Evolutionary conservation across 2,329 filamentous ascomycete genomes (phyloP).

Genomic region (Aureobasidium sp.): DNA sequence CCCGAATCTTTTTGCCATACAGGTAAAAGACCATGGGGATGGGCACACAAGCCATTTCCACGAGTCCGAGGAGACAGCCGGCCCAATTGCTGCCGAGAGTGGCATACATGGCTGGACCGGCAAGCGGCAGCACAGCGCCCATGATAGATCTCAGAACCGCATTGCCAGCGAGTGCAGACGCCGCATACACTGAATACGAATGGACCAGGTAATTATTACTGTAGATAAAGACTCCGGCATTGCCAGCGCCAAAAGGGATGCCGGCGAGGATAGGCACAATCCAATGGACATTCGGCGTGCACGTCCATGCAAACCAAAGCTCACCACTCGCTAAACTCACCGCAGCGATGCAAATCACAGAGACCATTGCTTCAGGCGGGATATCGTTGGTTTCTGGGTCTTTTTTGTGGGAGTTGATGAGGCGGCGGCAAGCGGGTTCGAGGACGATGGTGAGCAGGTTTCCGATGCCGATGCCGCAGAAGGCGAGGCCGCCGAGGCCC

Average conservation of each 20-base stretch:
- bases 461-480: conserved; percentile 62
- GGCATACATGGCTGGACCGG: conserved; percentile 64
- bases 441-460: conserved; percentile 44
- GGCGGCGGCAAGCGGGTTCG: conserved; percentile 63
- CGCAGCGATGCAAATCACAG: conserved; percentile 70
- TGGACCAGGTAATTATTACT: conserved; percentile 72
- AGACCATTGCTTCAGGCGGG: conserved; percentile 72
- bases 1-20: conserved; percentile 51
- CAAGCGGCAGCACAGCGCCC: conserved; percentile 72
- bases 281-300: conserved; percentile 75
- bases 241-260: conserved; percentile 71
- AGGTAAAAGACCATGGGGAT: conserved; percentile 74
- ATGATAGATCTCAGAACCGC: conserved; percentile 64
- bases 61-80: conserved; percentile 64
- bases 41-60: conserved; percentile 68
- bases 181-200: conserved; percentile 74
- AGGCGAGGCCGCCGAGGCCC: conserved; percentile 68
- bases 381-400: conserved; percentile 69
- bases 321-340: conserved; percentile 70
- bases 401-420: conserved; percentile 69
- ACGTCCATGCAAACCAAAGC: conserved; percentile 84
- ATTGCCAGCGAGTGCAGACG: conserved; percentile 73
- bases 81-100: conserved; percentile 70
- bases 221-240: conserved; percentile 75
- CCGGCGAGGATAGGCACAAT: conserved; percentile 72